These are phyloP conservation scores for Posidonia oceanica DNA, from an alignment of 116 monocot species.

Conservation along the genomic window DNA sequence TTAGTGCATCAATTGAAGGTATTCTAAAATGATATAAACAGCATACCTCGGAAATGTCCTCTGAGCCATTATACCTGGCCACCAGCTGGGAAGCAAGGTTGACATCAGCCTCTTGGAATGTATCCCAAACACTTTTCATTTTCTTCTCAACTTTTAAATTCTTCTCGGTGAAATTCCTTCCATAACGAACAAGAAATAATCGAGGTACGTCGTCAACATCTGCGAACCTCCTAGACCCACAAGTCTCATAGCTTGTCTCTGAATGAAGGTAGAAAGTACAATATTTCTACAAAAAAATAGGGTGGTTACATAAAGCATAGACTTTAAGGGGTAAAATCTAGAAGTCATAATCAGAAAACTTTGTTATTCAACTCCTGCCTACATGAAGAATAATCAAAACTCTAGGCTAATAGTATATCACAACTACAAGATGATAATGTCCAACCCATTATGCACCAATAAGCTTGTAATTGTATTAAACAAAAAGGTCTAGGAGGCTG, in stretches of 20 bases:
- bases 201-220: constrained; percentile 40
- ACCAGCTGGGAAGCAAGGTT: constrained; percentile 76
- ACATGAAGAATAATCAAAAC: too few species aligned
- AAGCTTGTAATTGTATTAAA: too few species aligned
- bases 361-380: too few species aligned
- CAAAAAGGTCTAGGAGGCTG: too few species aligned
- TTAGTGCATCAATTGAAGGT: too few species aligned
- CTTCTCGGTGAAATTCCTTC: constrained; percentile 43
- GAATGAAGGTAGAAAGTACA: constrained; percentile 73
- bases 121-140: constrained; percentile 42
- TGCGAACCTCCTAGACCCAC: constrained; percentile 68
- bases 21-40: constrained; percentile 1
- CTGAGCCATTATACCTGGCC: constrained; percentile 74
- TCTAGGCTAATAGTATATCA: too few species aligned
- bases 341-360: too few species aligned
- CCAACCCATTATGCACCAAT: too few species aligned
- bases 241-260: constrained; percentile 68
- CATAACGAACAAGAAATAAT: constrained; percentile 73
- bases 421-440: too few species aligned
- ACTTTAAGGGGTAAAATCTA: too few species aligned
- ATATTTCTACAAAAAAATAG: constrained; percentile 37
- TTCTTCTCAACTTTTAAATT: constrained; percentile 27
- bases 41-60: constrained; percentile 64
- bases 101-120: constrained; percentile 35
- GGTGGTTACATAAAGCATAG: neutral